These are phyloP conservation scores for Macrophomina phaseolina DNA, from an alignment of 2,329 filamentous ascomycete genomes.

Conservation along the genomic window DNA sequence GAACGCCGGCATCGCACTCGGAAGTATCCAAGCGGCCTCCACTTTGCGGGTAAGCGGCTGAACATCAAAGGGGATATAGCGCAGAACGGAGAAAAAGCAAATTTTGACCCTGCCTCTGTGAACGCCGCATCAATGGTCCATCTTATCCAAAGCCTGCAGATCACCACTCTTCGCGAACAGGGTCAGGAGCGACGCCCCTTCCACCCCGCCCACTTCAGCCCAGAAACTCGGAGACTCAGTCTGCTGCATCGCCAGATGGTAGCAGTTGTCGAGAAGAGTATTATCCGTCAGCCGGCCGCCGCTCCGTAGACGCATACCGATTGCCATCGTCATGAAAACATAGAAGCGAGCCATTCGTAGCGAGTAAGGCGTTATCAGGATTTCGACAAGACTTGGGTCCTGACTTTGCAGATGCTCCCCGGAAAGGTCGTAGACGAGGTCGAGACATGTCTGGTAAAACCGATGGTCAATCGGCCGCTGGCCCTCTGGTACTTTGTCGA, in stretches of 20 bases:
- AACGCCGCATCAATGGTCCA: not conserved
- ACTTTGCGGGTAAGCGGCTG: not conserved
- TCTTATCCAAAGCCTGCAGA: not conserved
- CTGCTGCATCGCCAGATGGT: constrained; percentile 45
- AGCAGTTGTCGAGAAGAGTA: constrained; percentile 42
- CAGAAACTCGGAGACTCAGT: constrained; percentile 39
- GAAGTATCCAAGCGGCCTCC: not conserved
- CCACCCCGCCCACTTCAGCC: constrained; percentile 41
- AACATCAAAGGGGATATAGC: not conserved
- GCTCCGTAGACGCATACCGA: constrained; percentile 44
- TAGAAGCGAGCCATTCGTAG: constrained; percentile 44
- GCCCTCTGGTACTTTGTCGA: constrained; percentile 37
- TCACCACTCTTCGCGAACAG: constrained; percentile 36
- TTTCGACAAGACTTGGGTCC: not conserved
- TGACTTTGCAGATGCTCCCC: not conserved
- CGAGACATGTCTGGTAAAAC: constrained; percentile 8
- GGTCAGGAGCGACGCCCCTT: constrained; percentile 40
- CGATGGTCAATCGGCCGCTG: constrained; percentile 26
- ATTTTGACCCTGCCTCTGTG: not conserved
- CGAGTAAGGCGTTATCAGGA: constrained; percentile 31
- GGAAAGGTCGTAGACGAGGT: not conserved
- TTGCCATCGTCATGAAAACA: constrained; percentile 45
- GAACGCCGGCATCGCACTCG: not conserved
- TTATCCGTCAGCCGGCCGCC: constrained; percentile 36
- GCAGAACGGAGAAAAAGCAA: not conserved